Evolutionary conservation across 257 asterid species (phyloP).

Genomic region (Solanum bulbocastanum): DNA sequence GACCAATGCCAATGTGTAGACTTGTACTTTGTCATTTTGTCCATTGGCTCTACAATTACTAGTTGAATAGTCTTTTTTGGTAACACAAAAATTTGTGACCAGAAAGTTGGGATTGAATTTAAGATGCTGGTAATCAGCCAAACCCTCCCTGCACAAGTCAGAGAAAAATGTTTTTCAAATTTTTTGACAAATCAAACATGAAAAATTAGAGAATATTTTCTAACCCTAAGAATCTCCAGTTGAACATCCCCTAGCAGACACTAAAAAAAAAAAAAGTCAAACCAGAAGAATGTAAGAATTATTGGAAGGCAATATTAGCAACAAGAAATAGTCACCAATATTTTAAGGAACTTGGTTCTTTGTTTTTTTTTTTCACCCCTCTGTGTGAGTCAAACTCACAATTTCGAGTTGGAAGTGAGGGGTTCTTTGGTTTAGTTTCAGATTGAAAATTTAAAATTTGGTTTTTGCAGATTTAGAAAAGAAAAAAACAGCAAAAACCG

Average conservation of each 20-base stretch:
- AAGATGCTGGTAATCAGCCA: neutral
- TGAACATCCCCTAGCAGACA: neutral
- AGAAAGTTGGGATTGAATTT: neutral
- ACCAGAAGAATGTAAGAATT: neutral
- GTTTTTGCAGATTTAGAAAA: neutral
- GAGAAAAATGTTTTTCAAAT: neutral
- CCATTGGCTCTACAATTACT: neutral
- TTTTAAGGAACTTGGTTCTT: neutral
- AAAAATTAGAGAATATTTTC: too few relatives aligned
- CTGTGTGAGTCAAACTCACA: too few relatives aligned
- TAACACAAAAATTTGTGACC: neutral
- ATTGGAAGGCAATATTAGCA: neutral
- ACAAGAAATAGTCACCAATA: too few relatives aligned
- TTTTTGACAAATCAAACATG: neutral
- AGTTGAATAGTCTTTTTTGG: neutral
- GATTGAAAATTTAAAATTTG: neutral
- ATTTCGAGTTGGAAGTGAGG: too few relatives aligned
- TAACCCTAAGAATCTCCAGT: neutral
- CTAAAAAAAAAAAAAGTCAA: neutral
- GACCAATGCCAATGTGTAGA: neutral
- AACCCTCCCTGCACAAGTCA: too few relatives aligned
- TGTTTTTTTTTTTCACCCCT: too few relatives aligned
- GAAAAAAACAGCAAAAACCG: neutral
- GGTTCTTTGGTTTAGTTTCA: too few relatives aligned
- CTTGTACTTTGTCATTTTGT: neutral